These are phyloP conservation scores for Aspergillus steynii DNA, from an alignment of 495 filamentous ascomycete species.

Conservation along the genomic window DNA sequence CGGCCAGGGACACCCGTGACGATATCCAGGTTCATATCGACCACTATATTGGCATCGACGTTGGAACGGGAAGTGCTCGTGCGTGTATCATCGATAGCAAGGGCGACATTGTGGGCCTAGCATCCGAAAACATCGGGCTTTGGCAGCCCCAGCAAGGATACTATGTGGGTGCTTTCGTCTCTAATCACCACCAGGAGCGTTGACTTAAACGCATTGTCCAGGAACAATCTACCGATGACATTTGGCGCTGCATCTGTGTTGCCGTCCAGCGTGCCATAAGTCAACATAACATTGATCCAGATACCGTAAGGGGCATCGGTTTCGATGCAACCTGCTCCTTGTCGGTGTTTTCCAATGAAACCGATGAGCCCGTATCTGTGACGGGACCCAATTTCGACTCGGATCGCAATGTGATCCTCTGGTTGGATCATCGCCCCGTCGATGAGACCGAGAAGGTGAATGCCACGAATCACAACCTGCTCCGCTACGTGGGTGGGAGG, in stretches of 20 bases:
- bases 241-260: slow-evolving; percentile 86
- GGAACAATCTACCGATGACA: slow-evolving; percentile 98
- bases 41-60: slow-evolving; percentile 90
- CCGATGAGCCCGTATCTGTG: slow-evolving; percentile 84
- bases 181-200: not conserved
- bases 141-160: slow-evolving; percentile 92
- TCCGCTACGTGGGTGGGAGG: slow-evolving; percentile 91
- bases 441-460: slow-evolving; percentile 91
- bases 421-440: slow-evolving; percentile 89
- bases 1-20: slow-evolving; percentile 56
- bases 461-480: slow-evolving; percentile 84
- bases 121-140: slow-evolving; percentile 85
- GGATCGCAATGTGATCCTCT: slow-evolving; percentile 87
- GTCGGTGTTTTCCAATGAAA: slow-evolving; percentile 83
- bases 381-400: slow-evolving; percentile 83
- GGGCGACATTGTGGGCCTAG: slow-evolving; percentile 89
- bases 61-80: slow-evolving; percentile 91
- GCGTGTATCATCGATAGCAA: slow-evolving; percentile 90
- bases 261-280: slow-evolving; percentile 76
- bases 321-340: slow-evolving; percentile 98
- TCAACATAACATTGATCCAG: slow-evolving; percentile 73
- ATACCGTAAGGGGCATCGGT: slow-evolving; percentile 79
- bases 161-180: slow-evolving; percentile 57
- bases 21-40: slow-evolving; percentile 55
- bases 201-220: slow-evolving; percentile 29